Evolutionary conservation across 768 basidiomycete genomes (phyloP).

Genomic region (Mycena belliarum): DNA sequence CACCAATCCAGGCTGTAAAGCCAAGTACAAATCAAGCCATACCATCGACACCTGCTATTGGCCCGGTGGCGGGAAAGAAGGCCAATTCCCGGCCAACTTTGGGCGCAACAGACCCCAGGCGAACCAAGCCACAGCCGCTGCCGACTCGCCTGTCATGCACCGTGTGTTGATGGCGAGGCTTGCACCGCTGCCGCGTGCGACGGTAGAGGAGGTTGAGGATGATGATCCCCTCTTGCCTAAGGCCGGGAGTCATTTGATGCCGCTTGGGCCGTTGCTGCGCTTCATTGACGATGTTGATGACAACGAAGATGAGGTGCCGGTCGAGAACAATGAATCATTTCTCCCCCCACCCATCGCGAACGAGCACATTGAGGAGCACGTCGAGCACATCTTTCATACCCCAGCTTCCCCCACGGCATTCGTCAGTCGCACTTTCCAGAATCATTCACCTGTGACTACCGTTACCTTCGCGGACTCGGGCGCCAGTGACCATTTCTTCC

Average conservation of each 20-base stretch:
- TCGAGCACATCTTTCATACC: background rate
- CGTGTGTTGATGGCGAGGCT: slow-evolving; percentile 2
- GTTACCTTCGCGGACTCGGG: slow-evolving; percentile 23
- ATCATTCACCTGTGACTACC: background rate
- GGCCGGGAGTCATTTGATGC: background rate
- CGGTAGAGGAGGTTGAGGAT: background rate
- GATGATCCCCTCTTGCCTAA: background rate
- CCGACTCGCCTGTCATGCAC: background rate
- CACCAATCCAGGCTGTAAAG: slow-evolving; percentile 27
- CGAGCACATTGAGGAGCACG: background rate
- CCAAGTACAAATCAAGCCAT: slow-evolving; percentile 22
- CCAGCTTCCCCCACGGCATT: background rate
- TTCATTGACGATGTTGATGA: too few relatives aligned
- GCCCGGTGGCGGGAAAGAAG: slow-evolving; percentile 37
- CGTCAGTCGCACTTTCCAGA: slow-evolving; percentile 3
- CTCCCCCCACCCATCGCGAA: too few relatives aligned
- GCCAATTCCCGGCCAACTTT: slow-evolving; percentile 32
- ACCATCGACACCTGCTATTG: slow-evolving; percentile 31
- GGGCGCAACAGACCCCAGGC: slow-evolving; percentile 1
- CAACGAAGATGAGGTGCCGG: too few relatives aligned
- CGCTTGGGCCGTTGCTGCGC: too few relatives aligned
- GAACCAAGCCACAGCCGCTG: background rate
- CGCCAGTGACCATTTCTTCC: slow-evolving; percentile 19
- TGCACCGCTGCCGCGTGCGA: background rate
- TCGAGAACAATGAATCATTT: too few relatives aligned